Percentiles rank a stretch among this genome's conserved stretches.
These are phyloP conservation scores for Pezicula radicicola DNA, from an alignment of 2,329 filamentous ascomycete species.

Conservation along the genomic window DNA sequence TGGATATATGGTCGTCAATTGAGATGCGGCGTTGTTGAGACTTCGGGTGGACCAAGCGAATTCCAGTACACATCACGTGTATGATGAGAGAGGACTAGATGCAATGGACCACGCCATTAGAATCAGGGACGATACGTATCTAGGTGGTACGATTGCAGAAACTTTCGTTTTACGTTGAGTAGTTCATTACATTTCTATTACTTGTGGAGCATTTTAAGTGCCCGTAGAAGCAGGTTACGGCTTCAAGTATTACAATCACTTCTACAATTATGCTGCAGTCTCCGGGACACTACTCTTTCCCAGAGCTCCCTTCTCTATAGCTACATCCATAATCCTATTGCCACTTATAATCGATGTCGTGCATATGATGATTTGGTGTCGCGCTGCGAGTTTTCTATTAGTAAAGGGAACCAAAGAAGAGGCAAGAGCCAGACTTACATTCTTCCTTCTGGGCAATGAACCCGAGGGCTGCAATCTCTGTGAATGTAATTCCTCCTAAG, in stretches of 20 bases:
- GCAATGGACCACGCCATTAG: too few species aligned
- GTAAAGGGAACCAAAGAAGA: not conserved
- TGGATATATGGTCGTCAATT: constrained; percentile 16
- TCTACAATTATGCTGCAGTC: not conserved
- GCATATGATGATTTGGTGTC: constrained; percentile 84
- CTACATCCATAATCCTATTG: constrained; percentile 82
- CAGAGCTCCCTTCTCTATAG: constrained; percentile 59
- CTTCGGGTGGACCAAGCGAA: constrained; percentile 14
- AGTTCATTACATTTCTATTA: not conserved
- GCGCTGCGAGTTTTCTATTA: constrained; percentile 41
- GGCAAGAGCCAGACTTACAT: constrained; percentile 36
- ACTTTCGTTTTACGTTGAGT: too few species aligned
- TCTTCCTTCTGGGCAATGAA: constrained; percentile 86
- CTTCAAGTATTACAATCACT: not conserved
- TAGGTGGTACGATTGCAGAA: too few species aligned
- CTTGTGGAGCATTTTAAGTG: not conserved
- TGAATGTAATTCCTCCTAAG: constrained; percentile 93
- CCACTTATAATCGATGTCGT: constrained; percentile 91
- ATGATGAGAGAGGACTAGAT: not conserved
- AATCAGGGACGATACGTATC: too few species aligned
- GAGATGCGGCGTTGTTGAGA: constrained; percentile 18
- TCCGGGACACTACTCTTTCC: constrained; percentile 20
- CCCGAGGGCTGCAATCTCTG: constrained; percentile 89
- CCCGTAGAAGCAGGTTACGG: too few species aligned
- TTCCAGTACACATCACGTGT: constrained; percentile 16